Evolutionary conservation across 306 rosid genomes (phyloP).

Genomic region (Cicer arietinum): DNA sequence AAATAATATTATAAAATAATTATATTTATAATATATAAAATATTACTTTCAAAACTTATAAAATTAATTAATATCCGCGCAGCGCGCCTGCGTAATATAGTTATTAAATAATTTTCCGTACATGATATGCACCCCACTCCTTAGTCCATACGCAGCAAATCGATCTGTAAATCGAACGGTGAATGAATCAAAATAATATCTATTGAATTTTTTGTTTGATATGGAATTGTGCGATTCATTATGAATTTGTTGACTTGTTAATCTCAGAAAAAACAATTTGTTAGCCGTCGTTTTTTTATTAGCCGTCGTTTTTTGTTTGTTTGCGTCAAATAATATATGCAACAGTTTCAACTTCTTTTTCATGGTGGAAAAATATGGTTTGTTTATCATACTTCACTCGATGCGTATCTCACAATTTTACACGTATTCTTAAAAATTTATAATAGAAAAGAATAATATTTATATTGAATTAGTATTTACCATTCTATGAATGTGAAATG

Average conservation of each 20-base stretch:
- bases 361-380: neutral
- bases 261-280: constrained; percentile 17
- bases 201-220: neutral
- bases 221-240: too few relatives aligned
- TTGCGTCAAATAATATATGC: neutral
- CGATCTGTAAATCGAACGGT: neutral
- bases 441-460: too few relatives aligned
- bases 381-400: too few relatives aligned
- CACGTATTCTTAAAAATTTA: too few relatives aligned
- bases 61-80: too few relatives aligned
- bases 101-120: neutral
- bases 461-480: too few relatives aligned
- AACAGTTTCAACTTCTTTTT: neutral
- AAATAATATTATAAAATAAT: too few relatives aligned
- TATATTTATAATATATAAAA: too few relatives aligned
- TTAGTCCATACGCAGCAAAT: neutral
- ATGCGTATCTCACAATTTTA: too few relatives aligned
- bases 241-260: neutral
- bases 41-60: too few relatives aligned
- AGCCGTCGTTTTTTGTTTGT: neutral
- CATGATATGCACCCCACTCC: neutral
- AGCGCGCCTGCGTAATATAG: too few relatives aligned
- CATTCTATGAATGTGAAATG: too few relatives aligned
- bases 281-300: neutral
- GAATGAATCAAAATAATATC: neutral